phyloP scores from a whole-genome alignment of 2,329 filamentous ascomycete genomes.

The Escovopsis weberi region DNA sequence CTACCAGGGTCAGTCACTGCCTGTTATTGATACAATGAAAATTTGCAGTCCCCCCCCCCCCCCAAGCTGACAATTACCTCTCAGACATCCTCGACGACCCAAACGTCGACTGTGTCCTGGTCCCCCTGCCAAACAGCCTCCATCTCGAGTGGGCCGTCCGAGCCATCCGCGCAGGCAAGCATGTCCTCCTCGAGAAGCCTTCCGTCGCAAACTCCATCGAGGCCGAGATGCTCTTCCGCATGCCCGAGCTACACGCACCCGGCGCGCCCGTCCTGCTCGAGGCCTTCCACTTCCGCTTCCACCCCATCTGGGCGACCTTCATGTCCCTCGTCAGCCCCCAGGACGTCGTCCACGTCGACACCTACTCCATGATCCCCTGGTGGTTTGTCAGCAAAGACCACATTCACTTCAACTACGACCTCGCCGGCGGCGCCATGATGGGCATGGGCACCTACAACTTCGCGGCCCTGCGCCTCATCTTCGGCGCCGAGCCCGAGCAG shows the following conservation, averaged over 20 bases:
- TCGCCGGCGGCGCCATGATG: slow-evolving; percentile 28
- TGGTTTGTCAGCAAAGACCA: slow-evolving; percentile 21
- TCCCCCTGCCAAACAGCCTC: slow-evolving; percentile 29
- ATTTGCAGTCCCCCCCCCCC: too few relatives aligned
- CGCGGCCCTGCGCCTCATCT: slow-evolving; percentile 23
- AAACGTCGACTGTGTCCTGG: slow-evolving; percentile 32
- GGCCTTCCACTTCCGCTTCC: slow-evolving; percentile 37
- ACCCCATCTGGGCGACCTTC: slow-evolving; percentile 31
- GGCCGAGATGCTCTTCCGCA: slow-evolving; percentile 28
- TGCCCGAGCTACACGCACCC: slow-evolving; percentile 17
- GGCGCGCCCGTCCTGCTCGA: slow-evolving; percentile 34
- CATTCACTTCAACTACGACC: slow-evolving; percentile 27
- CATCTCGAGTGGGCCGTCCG: slow-evolving; percentile 32
- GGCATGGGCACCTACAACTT: slow-evolving; percentile 27
- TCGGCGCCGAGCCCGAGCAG: slow-evolving; percentile 22
- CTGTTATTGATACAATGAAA: too few relatives aligned
- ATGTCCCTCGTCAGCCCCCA: slow-evolving; percentile 21
- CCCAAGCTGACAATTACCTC: slow-evolving; percentile 33
- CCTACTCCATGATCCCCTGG: slow-evolving; percentile 16
- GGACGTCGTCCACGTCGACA: slow-evolving; percentile 21
- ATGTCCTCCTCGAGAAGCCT: slow-evolving; percentile 12
- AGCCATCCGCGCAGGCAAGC: slow-evolving; percentile 30
- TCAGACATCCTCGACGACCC: slow-evolving; percentile 24
- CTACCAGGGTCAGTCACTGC: slow-evolving; percentile 25
- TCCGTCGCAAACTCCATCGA: slow-evolving; percentile 1